Conservation (phyloP, 352 stramenopile genomes). For the Globisporangium splendens region DNA sequence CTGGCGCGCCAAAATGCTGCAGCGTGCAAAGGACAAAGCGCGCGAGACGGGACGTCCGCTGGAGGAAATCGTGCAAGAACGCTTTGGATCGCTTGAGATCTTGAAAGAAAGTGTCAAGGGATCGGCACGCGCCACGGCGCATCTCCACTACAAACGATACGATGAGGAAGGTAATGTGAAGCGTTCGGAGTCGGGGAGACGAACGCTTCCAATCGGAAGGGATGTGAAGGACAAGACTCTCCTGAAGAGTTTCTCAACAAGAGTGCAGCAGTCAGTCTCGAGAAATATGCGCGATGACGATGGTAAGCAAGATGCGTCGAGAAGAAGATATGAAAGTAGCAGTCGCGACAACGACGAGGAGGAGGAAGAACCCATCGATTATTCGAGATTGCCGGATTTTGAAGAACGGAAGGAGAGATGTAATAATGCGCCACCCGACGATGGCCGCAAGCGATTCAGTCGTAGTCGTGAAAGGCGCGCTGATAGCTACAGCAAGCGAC, state of each 20-base stretch:
- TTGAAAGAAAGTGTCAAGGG: slow-evolving; percentile 49
- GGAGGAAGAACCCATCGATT: slow-evolving; percentile 75
- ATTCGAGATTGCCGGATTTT: slow-evolving; percentile 71
- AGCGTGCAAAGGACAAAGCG: slow-evolving; percentile 61
- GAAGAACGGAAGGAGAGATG: slow-evolving; percentile 29
- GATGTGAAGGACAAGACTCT: slow-evolving; percentile 61
- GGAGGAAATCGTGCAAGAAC: slow-evolving; percentile 57
- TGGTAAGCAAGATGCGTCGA: background rate
- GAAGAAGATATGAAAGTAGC: too few species aligned
- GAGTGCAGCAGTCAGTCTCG: slow-evolving; percentile 52
- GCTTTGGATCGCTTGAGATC: slow-evolving; percentile 50
- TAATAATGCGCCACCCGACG: background rate
- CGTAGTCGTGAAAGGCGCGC: slow-evolving; percentile 22
- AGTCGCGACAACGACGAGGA: slow-evolving; percentile 20
- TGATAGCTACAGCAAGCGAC: slow-evolving; percentile 12
- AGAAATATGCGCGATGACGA: slow-evolving; percentile 6
- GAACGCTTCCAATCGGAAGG: slow-evolving; percentile 36
- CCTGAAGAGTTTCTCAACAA: slow-evolving; percentile 54
- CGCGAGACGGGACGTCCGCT: slow-evolving; percentile 44
- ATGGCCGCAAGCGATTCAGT: slow-evolving; percentile 18
- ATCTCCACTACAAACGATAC: slow-evolving; percentile 70
- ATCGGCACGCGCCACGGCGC: slow-evolving; percentile 46
- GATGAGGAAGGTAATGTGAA: slow-evolving; percentile 16
- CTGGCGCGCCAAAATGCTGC: slow-evolving; percentile 83
- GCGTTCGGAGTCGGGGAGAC: slow-evolving; percentile 1